Base-by-base conservation (phyloP, 2,329 filamentous ascomycete species). In the Sporothrix protearum region DNA sequence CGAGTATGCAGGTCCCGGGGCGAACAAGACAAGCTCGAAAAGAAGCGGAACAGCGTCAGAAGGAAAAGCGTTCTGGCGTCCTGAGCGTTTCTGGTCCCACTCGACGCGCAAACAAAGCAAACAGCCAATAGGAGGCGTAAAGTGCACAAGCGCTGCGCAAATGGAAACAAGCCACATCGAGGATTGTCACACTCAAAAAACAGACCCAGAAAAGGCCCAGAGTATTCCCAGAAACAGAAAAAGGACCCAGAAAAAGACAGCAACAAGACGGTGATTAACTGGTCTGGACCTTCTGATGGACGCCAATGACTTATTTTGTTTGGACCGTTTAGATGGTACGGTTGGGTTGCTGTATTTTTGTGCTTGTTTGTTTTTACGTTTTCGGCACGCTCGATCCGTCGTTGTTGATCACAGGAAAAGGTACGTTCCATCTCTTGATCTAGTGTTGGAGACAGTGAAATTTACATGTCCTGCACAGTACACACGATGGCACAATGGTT, bases 81-180 rank as follows among this genome's bases (percentile, higher is more conserved):
- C 22, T 10, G 39, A 33, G 57, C 10, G 33, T 42, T 22, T 5
- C 33, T 42, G 57, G 57, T 25, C 22, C 67, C 67, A 39, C 67
- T 36, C 25, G 36, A 45, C 51, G 16, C 16, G 25, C 53, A 51
- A n/a, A n/a, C 16, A 25, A 25, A 28, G 25, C 68, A 63, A 33
- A 12, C 19, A 59, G 69, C 69, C 69, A 66, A 66, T 71, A 12
- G 19, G 61, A 59, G 47, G 16, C 49, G 10, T 5, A 16, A 39
- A 5, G 36, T 57, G 69, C 25, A 47, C 28, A 49, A 47, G 61
- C 69, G 49, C 69, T 71, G 36, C 3, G n/a, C 69, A 36, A 71
- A 71, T 67, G 49, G 69, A 71, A 71, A 71, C 61, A 71, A 66
- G 69, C 69, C 69, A 71, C 69, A 71, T 66, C 39, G 25, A 36